A percentile compares a stretch with the other conserved stretches of the same genome.
Conservation (phyloP, 352 stramenopile genomes). For the Phytophthora tubulina region DNA sequence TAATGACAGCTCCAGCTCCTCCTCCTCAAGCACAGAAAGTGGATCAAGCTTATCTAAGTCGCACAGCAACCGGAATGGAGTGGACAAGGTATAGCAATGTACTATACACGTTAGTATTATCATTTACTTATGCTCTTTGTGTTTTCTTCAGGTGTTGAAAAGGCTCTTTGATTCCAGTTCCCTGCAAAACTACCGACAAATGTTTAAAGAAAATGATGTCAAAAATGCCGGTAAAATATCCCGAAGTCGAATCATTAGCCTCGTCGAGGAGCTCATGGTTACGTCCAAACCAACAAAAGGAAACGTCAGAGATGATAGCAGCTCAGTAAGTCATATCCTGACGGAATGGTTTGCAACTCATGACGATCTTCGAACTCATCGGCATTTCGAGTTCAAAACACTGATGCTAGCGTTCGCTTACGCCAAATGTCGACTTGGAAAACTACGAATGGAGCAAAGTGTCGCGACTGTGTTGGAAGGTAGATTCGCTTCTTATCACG, state of each 20-base stretch:
- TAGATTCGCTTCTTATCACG: conserved; percentile 65
- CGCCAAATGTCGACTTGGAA: conserved; percentile 54
- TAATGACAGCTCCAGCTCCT: conserved; percentile 39
- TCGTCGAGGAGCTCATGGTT: conserved; percentile 47
- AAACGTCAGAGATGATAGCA: background rate
- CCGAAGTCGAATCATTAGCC: conserved; percentile 45
- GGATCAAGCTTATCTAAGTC: conserved; percentile 19
- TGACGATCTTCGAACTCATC: conserved; percentile 56
- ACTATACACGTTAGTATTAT: background rate
- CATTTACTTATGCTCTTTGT: background rate
- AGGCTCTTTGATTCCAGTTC: conserved; percentile 51
- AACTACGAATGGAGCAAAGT: conserved; percentile 58
- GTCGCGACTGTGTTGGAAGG: conserved; percentile 59
- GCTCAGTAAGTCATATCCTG: conserved; percentile 32
- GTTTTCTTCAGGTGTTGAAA: conserved; percentile 36
- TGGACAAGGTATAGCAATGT: conserved; percentile 35
- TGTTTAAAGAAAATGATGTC: conserved; percentile 51
- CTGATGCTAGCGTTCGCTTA: conserved; percentile 65
- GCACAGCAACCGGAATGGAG: conserved; percentile 4
- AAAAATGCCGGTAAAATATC: conserved; percentile 53
- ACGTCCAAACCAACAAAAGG: conserved; percentile 4
- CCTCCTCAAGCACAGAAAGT: conserved; percentile 29
- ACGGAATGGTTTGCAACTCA: conserved; percentile 63
- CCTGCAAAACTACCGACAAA: conserved; percentile 43
- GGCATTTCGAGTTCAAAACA: conserved; percentile 65